Base-by-base conservation (phyloP, 352 stramenopile species). In the Globisporangium barbulae region DNA sequence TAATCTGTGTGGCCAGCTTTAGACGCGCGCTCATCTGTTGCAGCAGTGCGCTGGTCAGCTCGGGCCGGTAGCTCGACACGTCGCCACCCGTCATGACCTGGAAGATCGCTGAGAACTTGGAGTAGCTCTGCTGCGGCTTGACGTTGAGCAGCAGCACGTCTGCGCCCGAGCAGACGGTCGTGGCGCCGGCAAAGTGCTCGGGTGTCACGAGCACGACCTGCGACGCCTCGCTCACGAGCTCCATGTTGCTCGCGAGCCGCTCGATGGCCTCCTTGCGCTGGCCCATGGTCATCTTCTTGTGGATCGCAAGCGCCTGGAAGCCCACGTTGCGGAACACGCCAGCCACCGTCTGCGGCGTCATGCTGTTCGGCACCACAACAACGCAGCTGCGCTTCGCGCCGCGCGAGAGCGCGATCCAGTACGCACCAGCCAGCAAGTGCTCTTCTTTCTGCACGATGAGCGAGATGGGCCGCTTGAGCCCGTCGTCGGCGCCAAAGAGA, bases 271-370 rank as follows among this genome's bases (percentile, higher is more conserved):
- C 78, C 25, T 81, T 73, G 50, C 81, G 71, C 60, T 92, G 81
- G 1, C 65, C 67, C 6, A 67, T 39, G 1, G 81, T 78, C 76
- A 91, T 92, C 63, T 92, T 92, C 59, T 69, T 70, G 65, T 94
- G 85, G 25, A 94, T 53, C 21, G 80, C 65, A n/a, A 89, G 59
- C n/a, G 77, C 71, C 48, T 88, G 75, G 58, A 87, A 74, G 9
- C 80, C 79, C 31, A 93, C 50, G 58, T 86, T 75, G 61, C 81
- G 81, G 31, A 90, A 58, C 21, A 80, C 76, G 2, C 60, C 61
- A 2, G 75, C 77, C 22, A 94, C 42, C 25, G 74, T 57, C 45
- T 76, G 62, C 37, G 75, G 67, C n/a, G 66, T 65, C 21, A 65
- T 42, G 28, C 57, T 59, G 58, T 75, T 89, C 3, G 79, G 74